These are phyloP conservation scores for Candida caryicola DNA, from an alignment of 805 yeast species.

Conservation along the genomic window DNA sequence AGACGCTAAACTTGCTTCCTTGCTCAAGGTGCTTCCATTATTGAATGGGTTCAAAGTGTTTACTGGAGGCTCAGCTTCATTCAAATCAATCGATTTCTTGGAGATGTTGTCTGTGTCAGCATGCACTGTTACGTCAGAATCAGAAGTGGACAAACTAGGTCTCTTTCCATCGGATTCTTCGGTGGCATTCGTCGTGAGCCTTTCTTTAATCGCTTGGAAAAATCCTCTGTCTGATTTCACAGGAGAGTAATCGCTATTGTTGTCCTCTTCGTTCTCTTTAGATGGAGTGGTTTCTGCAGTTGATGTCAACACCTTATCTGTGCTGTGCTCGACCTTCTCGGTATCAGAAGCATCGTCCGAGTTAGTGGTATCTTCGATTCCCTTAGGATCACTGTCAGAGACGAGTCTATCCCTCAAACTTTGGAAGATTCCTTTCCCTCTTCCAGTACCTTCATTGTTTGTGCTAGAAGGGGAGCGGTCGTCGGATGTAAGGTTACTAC, in stretches of 20 bases:
- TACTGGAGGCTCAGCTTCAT: background rate
- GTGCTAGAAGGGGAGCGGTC: constrained; percentile 5
- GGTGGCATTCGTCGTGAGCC: constrained; percentile 16
- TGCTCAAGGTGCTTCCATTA: background rate
- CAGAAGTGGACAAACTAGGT: constrained; percentile 7
- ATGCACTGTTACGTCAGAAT: constrained; percentile 11
- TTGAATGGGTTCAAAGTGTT: background rate
- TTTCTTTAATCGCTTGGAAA: constrained; percentile 33
- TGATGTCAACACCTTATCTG: constrained; percentile 16
- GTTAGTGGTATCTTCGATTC: constrained; percentile 4
- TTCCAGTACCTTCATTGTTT: constrained; percentile 11
- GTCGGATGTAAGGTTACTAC: constrained; percentile 6
- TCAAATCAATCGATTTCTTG: background rate
- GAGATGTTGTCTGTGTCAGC: constrained; percentile 3
- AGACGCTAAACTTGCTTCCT: too few relatives aligned
- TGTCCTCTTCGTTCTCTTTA: constrained; percentile 15
- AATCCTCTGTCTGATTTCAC: constrained; percentile 24
- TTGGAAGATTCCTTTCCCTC: constrained; percentile 33
- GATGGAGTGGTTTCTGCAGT: constrained; percentile 35
- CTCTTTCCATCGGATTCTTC: constrained; percentile 5
- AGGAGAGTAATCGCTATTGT: constrained; percentile 9
- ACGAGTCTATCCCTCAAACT: constrained; percentile 31
- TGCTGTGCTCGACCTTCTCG: constrained; percentile 17
- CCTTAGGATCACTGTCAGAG: constrained; percentile 6
- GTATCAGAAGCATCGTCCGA: constrained; percentile 9